Base-by-base conservation (phyloP, 164 flowering plant genomes). In the Kalanchoe fedtschenkoi region DNA sequence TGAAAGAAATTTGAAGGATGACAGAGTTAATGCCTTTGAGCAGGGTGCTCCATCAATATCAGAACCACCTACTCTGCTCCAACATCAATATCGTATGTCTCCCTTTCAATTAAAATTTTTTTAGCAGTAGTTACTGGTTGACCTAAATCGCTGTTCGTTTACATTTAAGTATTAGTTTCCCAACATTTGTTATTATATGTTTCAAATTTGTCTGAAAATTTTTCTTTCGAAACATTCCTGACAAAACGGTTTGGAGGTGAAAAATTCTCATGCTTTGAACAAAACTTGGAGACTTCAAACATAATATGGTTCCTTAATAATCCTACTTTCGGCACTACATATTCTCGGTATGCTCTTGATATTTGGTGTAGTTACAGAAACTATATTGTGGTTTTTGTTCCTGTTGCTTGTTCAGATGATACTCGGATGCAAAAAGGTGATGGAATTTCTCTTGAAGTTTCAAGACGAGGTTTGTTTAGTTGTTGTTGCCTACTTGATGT, bases 51-150 rank as follows among this genome's bases (percentile, higher is more conserved):
- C 74, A 65, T 66, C 80, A 60, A 58, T 65, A 28, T 29, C 65
- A 62, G 90, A 83, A 53, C 70, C 79, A 46, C 72, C 80, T 70
- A 56, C 77, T 28, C 69, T 67, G 66, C 66, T 59, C 66, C 80
- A 62, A 41, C 79, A 58, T 59, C 87, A 79, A 66, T 77, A 33
- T 57, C 77, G 92, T 86, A 80, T 7, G 86, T 77, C 61, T 69
- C 42, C 30, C 7, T 37, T 65, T 60, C 62, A 65, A 51, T 17
- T 51, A 24, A 6, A 8, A 51, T 30, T 51, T 51, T 10, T 26
- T 51, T 26, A 29, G 10, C 32, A 47, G 54, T 22, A 13, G 24
- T 47, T 37, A 21, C n/a, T n/a, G 21, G 19, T 47, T 47, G 26
- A 22, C 8, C 54, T 29, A 22, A 7, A 47, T 47, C 3, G 24